Conservation (phyloP, 768 basidiomycete species). For the Rhodotorula graminis region DNA sequence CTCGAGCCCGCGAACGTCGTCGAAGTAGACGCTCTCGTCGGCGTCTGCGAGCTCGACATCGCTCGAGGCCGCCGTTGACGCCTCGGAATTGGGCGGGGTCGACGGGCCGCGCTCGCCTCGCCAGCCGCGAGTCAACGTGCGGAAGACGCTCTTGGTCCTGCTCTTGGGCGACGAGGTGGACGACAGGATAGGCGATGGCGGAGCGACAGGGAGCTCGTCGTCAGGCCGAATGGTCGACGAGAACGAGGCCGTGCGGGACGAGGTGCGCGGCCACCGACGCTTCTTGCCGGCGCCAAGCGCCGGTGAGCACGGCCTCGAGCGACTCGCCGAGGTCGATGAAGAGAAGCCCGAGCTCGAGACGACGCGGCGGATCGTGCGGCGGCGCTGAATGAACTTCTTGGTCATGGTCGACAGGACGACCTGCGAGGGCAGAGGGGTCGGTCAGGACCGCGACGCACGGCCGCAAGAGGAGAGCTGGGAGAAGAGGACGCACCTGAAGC, state of each 20-base stretch:
- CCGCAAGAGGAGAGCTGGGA: neutral
- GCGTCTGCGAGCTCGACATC: neutral
- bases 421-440: neutral
- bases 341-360: neutral
- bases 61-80: neutral
- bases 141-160: neutral
- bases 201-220: neutral
- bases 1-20: neutral
- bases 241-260: neutral
- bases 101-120: neutral
- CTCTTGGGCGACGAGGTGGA: neutral
- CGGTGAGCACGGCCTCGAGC: conserved; percentile 45
- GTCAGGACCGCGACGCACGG: neutral
- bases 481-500: conserved; percentile 36
- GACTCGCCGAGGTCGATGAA: conserved; percentile 52
- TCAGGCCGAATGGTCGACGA: neutral
- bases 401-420: conserved; percentile 46
- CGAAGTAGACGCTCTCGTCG: neutral
- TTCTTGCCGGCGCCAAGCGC: neutral
- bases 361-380: conserved; percentile 42
- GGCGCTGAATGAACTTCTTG: conserved; percentile 44
- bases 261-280: conserved; percentile 6
- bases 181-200: neutral
- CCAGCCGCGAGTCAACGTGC: neutral
- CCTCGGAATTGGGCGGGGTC: neutral